Evolutionary conservation across 108 stramenopile genomes (phyloP).

Genomic region (Asterionellopsis glacialis): DNA sequence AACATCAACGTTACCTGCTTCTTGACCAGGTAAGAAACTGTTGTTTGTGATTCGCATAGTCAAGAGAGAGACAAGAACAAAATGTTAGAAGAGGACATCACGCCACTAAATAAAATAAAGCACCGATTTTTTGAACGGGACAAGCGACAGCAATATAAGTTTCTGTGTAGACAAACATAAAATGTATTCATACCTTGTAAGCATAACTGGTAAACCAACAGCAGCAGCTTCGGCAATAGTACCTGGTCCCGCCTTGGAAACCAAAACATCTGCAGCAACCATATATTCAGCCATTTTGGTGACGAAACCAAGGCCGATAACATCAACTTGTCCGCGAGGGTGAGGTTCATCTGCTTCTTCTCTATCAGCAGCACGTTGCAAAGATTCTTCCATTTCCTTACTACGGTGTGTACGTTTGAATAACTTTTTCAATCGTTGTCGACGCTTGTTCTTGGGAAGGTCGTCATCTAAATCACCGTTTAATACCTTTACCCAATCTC

Average conservation of each 20-base stretch:
- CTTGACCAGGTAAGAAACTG: constrained; percentile 81
- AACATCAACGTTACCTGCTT: constrained; percentile 84
- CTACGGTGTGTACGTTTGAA: constrained; percentile 8
- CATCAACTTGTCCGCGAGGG: constrained; percentile 54
- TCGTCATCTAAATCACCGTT: constrained; percentile 10
- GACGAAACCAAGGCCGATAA: constrained; percentile 88
- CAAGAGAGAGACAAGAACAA: neutral
- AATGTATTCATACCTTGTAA: constrained; percentile 65
- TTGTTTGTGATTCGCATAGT: neutral
- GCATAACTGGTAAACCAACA: constrained; percentile 87
- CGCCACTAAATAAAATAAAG: neutral
- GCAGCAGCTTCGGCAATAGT: constrained; percentile 96
- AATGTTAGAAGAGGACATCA: neutral
- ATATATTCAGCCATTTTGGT: constrained; percentile 94
- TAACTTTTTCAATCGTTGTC: neutral
- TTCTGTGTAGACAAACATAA: too few species aligned
- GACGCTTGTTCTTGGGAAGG: neutral
- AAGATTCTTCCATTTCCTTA: constrained; percentile 1
- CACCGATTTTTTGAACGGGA: too few species aligned
- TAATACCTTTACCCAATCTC: constrained; percentile 60
- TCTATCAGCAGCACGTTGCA: constrained; percentile 5
- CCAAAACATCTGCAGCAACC: constrained; percentile 89
- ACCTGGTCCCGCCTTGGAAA: constrained; percentile 97
- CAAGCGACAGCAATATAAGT: too few species aligned
- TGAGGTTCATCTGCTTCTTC: constrained; percentile 8